Conservation (phyloP, 2,329 filamentous ascomycete genomes). For the Akanthomyces muscarius region DNA sequence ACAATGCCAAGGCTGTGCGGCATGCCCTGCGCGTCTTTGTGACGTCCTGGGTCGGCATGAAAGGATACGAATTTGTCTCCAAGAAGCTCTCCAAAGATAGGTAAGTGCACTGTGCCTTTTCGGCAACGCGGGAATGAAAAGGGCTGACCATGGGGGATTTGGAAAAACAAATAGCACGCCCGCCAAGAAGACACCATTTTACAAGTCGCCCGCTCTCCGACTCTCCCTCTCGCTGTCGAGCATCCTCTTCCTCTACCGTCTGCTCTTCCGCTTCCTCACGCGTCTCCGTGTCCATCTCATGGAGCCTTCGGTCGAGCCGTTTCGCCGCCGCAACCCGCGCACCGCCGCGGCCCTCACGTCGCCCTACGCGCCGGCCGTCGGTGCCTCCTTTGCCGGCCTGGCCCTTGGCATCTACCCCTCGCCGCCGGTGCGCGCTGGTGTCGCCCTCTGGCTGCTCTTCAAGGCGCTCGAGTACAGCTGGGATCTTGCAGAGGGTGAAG, state of each 20-base stretch:
- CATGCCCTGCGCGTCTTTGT: slow-evolving; percentile 69
- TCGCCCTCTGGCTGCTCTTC: slow-evolving; percentile 78
- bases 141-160: neutral
- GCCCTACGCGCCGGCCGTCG: slow-evolving; percentile 80
- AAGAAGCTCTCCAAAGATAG: slow-evolving; percentile 44
- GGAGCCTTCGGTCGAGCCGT: slow-evolving; percentile 73
- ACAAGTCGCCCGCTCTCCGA: slow-evolving; percentile 66
- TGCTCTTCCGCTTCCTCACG: slow-evolving; percentile 85
- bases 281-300: slow-evolving; percentile 75
- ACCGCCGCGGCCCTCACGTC: slow-evolving; percentile 74
- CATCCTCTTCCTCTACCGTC: slow-evolving; percentile 81
- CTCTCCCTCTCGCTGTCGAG: slow-evolving; percentile 79
- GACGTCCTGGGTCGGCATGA: slow-evolving; percentile 58
- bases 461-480: slow-evolving; percentile 82
- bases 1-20: slow-evolving; percentile 66
- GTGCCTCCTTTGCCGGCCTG: slow-evolving; percentile 80
- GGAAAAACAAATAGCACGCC: slow-evolving; percentile 20
- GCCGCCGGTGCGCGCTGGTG: slow-evolving; percentile 64
- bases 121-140: neutral
- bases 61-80: slow-evolving; percentile 54
- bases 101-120: slow-evolving; percentile 32
- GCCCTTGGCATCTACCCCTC: slow-evolving; percentile 72
- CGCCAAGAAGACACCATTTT: slow-evolving; percentile 48
- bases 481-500: slow-evolving; percentile 74
- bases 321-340: slow-evolving; percentile 76